These are phyloP conservation scores for Metschnikowia gruessii DNA, from an alignment of 805 yeast genomes.

Conservation along the genomic window DNA sequence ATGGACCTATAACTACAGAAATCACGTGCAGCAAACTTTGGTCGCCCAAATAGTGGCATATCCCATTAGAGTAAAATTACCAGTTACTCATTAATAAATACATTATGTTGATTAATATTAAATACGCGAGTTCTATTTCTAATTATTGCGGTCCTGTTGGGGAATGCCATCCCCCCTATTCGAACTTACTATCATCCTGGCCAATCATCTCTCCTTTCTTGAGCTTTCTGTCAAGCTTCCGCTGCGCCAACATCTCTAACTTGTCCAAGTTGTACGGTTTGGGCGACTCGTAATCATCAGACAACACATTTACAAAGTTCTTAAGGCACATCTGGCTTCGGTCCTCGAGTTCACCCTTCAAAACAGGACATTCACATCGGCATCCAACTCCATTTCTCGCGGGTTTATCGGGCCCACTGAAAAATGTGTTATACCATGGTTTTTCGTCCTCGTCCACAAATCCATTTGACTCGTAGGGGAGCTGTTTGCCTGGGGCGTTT, in stretches of 20 bases:
- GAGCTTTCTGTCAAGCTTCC: slow-evolving; percentile 22
- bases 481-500: slow-evolving; percentile 38
- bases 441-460: slow-evolving; percentile 24
- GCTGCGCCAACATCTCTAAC: slow-evolving; percentile 24
- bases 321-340: slow-evolving; percentile 47
- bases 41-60: no score
- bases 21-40: no score
- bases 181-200: background rate
- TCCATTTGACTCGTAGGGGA: slow-evolving; percentile 24
- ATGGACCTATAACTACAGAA: no score
- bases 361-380: slow-evolving; percentile 72
- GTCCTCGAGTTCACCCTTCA: slow-evolving; percentile 54
- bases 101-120: no score
- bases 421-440: slow-evolving; percentile 25
- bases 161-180: background rate
- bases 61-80: no score
- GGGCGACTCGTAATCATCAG: slow-evolving; percentile 25
- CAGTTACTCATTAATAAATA: no score
- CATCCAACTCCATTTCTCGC: slow-evolving; percentile 66
- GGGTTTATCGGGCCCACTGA: slow-evolving; percentile 27
- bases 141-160: no score
- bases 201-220: slow-evolving; percentile 20
- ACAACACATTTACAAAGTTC: slow-evolving; percentile 46
- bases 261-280: slow-evolving; percentile 24
- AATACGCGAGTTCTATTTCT: no score